phyloP scores from a whole-genome alignment of 176 grass and related monocot genomes.

The Musa schizocarpa region DNA sequence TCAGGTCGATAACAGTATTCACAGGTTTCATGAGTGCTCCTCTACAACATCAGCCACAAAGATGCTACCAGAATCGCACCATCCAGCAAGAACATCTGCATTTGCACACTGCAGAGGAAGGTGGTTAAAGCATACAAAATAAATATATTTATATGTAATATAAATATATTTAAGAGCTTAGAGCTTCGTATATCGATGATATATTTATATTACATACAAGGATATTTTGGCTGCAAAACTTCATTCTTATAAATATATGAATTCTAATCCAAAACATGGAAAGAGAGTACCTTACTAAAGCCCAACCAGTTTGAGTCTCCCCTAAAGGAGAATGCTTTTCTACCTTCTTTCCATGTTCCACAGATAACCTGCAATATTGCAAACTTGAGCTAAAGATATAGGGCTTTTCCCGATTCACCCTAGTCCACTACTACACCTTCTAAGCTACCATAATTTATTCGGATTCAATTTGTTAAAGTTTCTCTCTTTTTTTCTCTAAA shows the following conservation, averaged over 20 bases:
- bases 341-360: conserved; percentile 56
- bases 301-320: conserved; percentile 88
- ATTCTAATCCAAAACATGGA: background rate
- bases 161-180: background rate
- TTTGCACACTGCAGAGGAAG: conserved; percentile 39
- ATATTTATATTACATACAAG: background rate
- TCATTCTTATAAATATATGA: background rate
- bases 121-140: background rate
- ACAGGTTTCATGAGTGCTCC: conserved; percentile 8
- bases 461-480: background rate
- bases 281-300: conserved; percentile 66
- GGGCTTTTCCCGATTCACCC: background rate
- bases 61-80: conserved; percentile 74
- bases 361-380: conserved; percentile 49
- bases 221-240: background rate
- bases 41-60: conserved; percentile 59
- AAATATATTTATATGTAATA: too few relatives aligned
- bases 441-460: background rate
- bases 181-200: too few relatives aligned
- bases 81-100: conserved; percentile 64
- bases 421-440: background rate
- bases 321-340: conserved; percentile 64
- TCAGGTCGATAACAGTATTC: background rate
- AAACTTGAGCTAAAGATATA: background rate
- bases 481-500: background rate